Conservation (phyloP, 2,329 filamentous ascomycete species). For the Cordyceps pruinosa region DNA sequence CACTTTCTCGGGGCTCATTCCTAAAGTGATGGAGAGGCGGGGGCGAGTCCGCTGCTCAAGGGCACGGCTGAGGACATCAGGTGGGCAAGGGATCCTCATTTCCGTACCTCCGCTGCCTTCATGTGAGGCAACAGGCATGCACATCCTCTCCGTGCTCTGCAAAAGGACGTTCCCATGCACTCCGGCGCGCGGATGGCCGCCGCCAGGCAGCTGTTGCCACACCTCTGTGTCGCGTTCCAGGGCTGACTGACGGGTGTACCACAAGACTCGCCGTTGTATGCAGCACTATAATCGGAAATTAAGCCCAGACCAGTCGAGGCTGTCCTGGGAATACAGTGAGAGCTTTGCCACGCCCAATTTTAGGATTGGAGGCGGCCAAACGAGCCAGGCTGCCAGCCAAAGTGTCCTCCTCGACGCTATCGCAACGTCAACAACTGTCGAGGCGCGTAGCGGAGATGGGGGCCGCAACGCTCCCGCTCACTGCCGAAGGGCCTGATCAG, state of each 20-base stretch:
- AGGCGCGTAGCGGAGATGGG: not conserved
- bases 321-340: not conserved
- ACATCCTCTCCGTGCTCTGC: not conserved
- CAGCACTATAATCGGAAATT: not conserved
- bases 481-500: not conserved
- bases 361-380: not conserved
- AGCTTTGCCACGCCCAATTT: not conserved
- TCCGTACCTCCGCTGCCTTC: conserved; percentile 1
- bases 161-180: not conserved
- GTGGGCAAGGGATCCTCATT: not conserved
- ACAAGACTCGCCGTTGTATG: not conserved
- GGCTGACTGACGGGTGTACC: not conserved
- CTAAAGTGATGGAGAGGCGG: not conserved
- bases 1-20: not conserved
- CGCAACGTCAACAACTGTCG: not conserved
- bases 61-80: not conserved
- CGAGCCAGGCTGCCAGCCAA: not conserved
- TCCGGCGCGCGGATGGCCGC: not conserved
- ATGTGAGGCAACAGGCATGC: conserved; percentile 9
- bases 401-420: not conserved
- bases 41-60: not conserved
- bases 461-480: not conserved
- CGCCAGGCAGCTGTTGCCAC: not conserved
- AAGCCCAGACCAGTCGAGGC: not conserved
- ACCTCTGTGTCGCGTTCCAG: not conserved